phyloP scores from a whole-genome alignment of 164 flowering plant species.

The Warburgia ugandensis region DNA sequence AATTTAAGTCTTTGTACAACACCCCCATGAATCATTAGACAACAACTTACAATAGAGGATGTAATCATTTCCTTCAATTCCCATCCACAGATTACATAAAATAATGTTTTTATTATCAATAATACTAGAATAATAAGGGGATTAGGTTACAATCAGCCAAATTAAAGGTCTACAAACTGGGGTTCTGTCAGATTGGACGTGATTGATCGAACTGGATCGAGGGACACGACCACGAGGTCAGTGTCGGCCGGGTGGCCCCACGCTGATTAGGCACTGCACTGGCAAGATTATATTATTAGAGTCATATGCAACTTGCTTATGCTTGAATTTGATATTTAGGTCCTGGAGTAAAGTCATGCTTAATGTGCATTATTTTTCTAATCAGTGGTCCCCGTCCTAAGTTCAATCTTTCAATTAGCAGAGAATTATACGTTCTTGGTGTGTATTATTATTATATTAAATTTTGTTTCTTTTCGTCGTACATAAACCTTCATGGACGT shows the following conservation, averaged over 20 bases:
- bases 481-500: no score
- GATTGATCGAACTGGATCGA: not conserved
- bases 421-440: no score
- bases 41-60: not conserved
- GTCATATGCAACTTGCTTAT: slow-evolving; percentile 9
- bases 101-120: no score
- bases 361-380: not conserved
- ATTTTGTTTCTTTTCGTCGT: no score
- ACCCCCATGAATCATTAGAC: no score
- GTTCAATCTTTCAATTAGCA: not conserved
- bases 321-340: slow-evolving; percentile 11
- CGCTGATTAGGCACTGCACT: slow-evolving; percentile 7
- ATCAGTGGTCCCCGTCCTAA: not conserved
- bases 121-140: no score
- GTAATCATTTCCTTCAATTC: slow-evolving; percentile 1
- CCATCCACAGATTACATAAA: slow-evolving; percentile 3
- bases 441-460: no score
- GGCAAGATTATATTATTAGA: slow-evolving; percentile 1
- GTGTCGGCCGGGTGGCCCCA: slow-evolving; percentile 3
- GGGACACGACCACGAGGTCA: slow-evolving; percentile 4
- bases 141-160: slow-evolving; percentile 6
- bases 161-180: slow-evolving; percentile 3
- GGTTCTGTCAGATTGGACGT: not conserved
- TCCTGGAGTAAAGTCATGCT: not conserved
- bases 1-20: no score